A percentile compares a stretch with the other conserved stretches of the same genome.
Evolutionary conservation across 164 flowering plant genomes (phyloP).

Genomic region (Litsea cubeba): DNA sequence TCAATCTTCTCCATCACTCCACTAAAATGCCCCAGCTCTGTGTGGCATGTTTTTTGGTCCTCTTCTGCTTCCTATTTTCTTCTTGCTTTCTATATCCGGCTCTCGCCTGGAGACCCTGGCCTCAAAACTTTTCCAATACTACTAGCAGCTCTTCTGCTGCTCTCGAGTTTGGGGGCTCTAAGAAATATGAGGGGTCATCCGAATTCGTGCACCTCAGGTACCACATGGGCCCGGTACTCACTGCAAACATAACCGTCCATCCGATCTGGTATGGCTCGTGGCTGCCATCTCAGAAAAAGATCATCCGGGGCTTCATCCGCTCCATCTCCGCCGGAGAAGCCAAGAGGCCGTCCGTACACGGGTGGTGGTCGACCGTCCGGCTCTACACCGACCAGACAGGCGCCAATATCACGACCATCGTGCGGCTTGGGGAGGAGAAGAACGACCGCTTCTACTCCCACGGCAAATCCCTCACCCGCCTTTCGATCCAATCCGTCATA

Average conservation of each 20-base stretch:
- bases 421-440: constrained; percentile 60
- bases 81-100: constrained; percentile 12
- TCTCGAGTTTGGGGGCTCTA: constrained; percentile 28
- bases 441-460: constrained; percentile 86
- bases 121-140: constrained; percentile 19
- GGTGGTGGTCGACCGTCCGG: constrained; percentile 85
- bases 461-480: constrained; percentile 75
- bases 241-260: constrained; percentile 63
- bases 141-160: not conserved
- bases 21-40: constrained; percentile 5
- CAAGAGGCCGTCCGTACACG: constrained; percentile 55
- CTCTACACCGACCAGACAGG: constrained; percentile 92
- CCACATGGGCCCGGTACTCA: constrained; percentile 88
- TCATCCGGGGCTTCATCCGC: constrained; percentile 64
- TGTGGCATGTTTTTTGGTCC: not conserved
- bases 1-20: not conserved
- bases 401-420: constrained; percentile 52
- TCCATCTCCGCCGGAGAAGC: constrained; percentile 53
- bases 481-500: constrained; percentile 75
- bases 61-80: constrained; percentile 7
- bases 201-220: constrained; percentile 56
- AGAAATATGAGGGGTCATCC: constrained; percentile 68
- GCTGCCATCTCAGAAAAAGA: constrained; percentile 46
- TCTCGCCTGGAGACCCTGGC: constrained; percentile 60
- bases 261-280: constrained; percentile 76